Evolutionary conservation across 345 rosid genomes (phyloP).

Genomic region (Leavenworthia alabamica): DNA sequence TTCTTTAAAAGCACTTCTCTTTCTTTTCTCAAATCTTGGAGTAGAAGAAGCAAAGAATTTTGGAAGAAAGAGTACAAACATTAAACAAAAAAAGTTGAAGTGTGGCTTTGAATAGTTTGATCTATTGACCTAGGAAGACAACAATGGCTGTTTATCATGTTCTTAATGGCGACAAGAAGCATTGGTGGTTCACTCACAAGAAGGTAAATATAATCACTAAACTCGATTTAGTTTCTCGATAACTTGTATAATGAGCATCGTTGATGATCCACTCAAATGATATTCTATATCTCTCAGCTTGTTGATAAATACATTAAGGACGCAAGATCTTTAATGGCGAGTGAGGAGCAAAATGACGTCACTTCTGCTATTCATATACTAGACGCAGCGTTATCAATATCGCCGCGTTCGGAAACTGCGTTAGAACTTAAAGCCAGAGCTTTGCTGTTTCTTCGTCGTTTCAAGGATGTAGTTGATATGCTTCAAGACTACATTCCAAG

Average conservation of each 20-base stretch:
- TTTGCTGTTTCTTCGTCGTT: constrained; percentile 56
- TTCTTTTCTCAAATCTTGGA: constrained; percentile 29
- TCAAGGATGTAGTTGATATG: constrained; percentile 71
- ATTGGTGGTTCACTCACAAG: constrained; percentile 87
- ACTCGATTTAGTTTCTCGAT: not conserved
- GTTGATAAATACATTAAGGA: constrained; percentile 62
- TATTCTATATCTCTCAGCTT: constrained; percentile 28
- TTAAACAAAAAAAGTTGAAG: not conserved
- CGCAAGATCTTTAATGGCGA: constrained; percentile 52
- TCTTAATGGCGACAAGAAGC: constrained; percentile 49
- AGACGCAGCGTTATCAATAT: constrained; percentile 59
- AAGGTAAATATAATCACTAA: constrained; percentile 42
- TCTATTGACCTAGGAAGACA: constrained; percentile 4
- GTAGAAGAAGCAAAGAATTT: constrained; percentile 29
- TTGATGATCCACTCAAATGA: not conserved
- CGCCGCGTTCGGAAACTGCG: constrained; percentile 62
- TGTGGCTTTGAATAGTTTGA: not conserved
- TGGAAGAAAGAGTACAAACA: constrained; percentile 1
- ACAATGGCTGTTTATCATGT: constrained; percentile 30
- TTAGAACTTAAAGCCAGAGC: constrained; percentile 80
- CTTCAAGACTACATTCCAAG: constrained; percentile 83
- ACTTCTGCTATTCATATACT: constrained; percentile 55
- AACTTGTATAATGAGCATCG: not conserved
- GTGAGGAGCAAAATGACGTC: constrained; percentile 47
- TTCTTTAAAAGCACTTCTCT: constrained; percentile 33